Conservation (phyloP, 2,329 filamentous ascomycete species). For the Nothomitra cinnamomea region DNA sequence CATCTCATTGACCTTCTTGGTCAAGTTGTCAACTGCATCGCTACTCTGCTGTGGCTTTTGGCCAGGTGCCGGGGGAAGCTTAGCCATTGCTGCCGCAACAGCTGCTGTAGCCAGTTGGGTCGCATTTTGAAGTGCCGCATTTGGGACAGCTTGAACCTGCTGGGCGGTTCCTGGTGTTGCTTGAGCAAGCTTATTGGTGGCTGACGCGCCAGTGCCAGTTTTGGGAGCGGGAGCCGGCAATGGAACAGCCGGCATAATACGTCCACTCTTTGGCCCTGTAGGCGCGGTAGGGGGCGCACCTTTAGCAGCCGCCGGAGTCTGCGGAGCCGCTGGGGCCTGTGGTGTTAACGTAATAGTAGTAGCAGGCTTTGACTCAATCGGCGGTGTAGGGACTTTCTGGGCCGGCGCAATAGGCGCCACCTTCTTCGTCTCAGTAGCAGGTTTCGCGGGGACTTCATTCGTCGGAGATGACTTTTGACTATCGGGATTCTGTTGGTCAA, state of each 20-base stretch:
- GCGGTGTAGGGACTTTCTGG: slow-evolving; percentile 11
- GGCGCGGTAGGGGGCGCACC: slow-evolving; percentile 13
- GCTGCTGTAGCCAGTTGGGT: slow-evolving; percentile 31
- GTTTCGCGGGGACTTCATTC: background rate
- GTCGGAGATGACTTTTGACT: slow-evolving; percentile 9
- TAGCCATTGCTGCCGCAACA: slow-evolving; percentile 34
- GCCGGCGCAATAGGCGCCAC: background rate
- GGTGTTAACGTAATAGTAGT: slow-evolving; percentile 13
- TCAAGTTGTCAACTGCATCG: slow-evolving; percentile 25
- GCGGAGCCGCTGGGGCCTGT: slow-evolving; percentile 8
- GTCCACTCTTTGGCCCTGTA: slow-evolving; percentile 22
- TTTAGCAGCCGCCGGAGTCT: slow-evolving; percentile 12
- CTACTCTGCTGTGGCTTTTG: slow-evolving; percentile 14
- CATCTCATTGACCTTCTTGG: slow-evolving; percentile 29
- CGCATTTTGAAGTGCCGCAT: slow-evolving; percentile 27
- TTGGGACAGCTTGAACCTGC: slow-evolving; percentile 8
- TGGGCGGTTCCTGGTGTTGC: background rate
- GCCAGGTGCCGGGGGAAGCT: slow-evolving; percentile 19
- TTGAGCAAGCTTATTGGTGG: background rate
- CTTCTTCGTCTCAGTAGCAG: background rate
- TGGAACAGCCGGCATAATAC: slow-evolving; percentile 29
- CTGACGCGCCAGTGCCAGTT: slow-evolving; percentile 4
- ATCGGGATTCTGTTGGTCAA: slow-evolving; percentile 6
- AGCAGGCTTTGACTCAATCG: slow-evolving; percentile 13
- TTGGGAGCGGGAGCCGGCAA: slow-evolving; percentile 21